A percentile compares a stretch with the other conserved stretches of the same genome.
Conservation (phyloP, 2,329 filamentous ascomycete species). For the Helotiales sp. region DNA sequence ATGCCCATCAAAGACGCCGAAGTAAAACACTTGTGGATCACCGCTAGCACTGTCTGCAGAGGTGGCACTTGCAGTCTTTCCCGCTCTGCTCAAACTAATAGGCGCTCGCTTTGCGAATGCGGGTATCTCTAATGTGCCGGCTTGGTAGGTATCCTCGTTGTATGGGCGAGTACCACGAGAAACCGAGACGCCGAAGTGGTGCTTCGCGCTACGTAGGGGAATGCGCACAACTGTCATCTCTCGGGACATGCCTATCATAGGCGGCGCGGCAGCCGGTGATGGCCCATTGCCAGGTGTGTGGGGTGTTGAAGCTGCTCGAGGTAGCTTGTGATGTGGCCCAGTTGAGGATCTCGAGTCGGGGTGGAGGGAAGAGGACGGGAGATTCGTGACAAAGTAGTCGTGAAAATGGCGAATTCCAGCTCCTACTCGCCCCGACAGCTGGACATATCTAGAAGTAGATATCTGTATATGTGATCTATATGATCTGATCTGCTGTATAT, state of each 20-base stretch:
- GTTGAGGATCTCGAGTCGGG: constrained; percentile 73
- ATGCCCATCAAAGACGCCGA: constrained; percentile 95
- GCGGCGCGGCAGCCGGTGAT: constrained; percentile 62
- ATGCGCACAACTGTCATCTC: constrained; percentile 95
- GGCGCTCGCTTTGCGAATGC: constrained; percentile 88
- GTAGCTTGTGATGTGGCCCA: constrained; percentile 81
- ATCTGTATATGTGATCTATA: constrained; percentile 12
- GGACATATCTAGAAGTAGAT: neutral
- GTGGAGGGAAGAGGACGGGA: constrained; percentile 90
- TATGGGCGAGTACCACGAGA: constrained; percentile 83
- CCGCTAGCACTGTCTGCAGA: constrained; percentile 78
- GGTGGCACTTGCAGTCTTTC: constrained; percentile 56
- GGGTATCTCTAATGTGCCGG: constrained; percentile 89
- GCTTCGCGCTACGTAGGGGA: constrained; percentile 89
- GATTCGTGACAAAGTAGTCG: constrained; percentile 96
- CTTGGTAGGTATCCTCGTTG: constrained; percentile 94
- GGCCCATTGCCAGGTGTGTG: constrained; percentile 64
- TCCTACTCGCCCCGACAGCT: neutral
- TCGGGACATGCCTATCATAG: constrained; percentile 64
- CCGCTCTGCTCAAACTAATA: constrained; percentile 54
- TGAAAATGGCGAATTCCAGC: constrained; percentile 64
- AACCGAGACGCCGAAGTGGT: constrained; percentile 85
- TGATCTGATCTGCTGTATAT: constrained; percentile 10
- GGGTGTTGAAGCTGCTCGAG: constrained; percentile 81
- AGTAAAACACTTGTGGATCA: constrained; percentile 97